phyloP scores from a whole-genome alignment of 2,329 filamentous ascomycete species.

The Trichoderma harzianum region DNA sequence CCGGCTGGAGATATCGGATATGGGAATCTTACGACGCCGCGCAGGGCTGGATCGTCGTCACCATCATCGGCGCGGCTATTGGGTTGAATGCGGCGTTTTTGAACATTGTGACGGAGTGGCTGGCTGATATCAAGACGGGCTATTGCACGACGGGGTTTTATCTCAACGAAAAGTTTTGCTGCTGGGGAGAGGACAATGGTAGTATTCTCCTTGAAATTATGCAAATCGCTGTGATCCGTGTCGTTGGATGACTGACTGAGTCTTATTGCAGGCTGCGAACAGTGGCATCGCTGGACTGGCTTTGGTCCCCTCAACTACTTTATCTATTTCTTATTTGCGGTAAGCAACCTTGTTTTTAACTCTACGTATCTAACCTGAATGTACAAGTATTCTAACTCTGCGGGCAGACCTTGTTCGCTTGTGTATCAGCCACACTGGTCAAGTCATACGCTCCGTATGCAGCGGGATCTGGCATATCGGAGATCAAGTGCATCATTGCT shows the following conservation, averaged over 20 bases:
- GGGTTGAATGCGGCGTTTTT: slow-evolving; percentile 89
- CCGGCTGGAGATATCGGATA: slow-evolving; percentile 76
- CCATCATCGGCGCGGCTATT: slow-evolving; percentile 86
- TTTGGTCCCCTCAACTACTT: slow-evolving; percentile 79
- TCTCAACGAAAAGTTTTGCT: slow-evolving; percentile 95
- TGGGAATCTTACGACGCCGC: slow-evolving; percentile 91
- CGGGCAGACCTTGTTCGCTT: slow-evolving; percentile 69
- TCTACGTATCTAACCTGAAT: background rate
- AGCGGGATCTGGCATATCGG: slow-evolving; percentile 92
- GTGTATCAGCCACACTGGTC: slow-evolving; percentile 78
- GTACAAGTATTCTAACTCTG: slow-evolving; percentile 13
- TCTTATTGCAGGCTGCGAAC: slow-evolving; percentile 62
- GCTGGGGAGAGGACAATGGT: slow-evolving; percentile 91
- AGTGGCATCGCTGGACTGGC: slow-evolving; percentile 87
- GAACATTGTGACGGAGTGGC: slow-evolving; percentile 95
- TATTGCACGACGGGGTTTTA: slow-evolving; percentile 95
- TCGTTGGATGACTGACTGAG: slow-evolving; percentile 19
- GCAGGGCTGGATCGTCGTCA: slow-evolving; percentile 97
- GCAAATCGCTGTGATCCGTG: background rate
- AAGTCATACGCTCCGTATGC: slow-evolving; percentile 93
- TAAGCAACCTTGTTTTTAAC: slow-evolving; percentile 35
- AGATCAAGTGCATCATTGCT: slow-evolving; percentile 99
- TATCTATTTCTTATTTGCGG: slow-evolving; percentile 82
- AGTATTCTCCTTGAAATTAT: slow-evolving; percentile 24
- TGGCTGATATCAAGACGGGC: slow-evolving; percentile 93